Base-by-base conservation (phyloP, 176 grass and related monocot genomes). In the Thinopyrum elongatum region DNA sequence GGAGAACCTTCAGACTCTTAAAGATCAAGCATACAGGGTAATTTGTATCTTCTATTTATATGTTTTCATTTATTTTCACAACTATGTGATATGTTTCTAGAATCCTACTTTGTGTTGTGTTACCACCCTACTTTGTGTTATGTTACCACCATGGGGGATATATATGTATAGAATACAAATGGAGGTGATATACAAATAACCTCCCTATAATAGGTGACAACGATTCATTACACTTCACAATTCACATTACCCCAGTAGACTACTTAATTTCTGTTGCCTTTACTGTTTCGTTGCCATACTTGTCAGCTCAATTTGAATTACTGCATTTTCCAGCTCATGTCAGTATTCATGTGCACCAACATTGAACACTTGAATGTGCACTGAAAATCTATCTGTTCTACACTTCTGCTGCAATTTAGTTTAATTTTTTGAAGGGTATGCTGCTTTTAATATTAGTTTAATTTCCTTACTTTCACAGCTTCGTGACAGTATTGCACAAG, bases 11-110 rank as follows among this genome's bases (percentile, higher is more conserved):
- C 95, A 98, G 81, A 98, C 91, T 81, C 28, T 98, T 66, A 98
- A 98, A 90, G 95, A 98, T 82, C 93, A 89, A 90, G 93, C 95
- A 22, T 90, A 92, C 60, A 92, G 93, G 95, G 95, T 98, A 87
- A 63, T 83, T 10, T 69, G 53, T 58, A 58, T 55, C 34, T 77
- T 82, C 33, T 55, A 35, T 31, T 35, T 33, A 27, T 23, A 21
- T 30, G n/a, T 71, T 55, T 38, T 29, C 38, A 60, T 72, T 72
- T 80, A 2, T 15, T 68, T 28, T 36, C 59, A n/a, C 51, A 35
- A 8, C 65, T 36, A 19, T 85, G 49, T 23, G 38, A 27, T 6
- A 22, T 57, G 53, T 28, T 67, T 8, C 12, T 67, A 15, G 29
- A 17, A 67, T 33, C 13, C 64, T 38, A 38, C 10, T 70, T 39